Base-by-base conservation (phyloP, 164 flowering plant species). In the Macadamia integrifolia region DNA sequence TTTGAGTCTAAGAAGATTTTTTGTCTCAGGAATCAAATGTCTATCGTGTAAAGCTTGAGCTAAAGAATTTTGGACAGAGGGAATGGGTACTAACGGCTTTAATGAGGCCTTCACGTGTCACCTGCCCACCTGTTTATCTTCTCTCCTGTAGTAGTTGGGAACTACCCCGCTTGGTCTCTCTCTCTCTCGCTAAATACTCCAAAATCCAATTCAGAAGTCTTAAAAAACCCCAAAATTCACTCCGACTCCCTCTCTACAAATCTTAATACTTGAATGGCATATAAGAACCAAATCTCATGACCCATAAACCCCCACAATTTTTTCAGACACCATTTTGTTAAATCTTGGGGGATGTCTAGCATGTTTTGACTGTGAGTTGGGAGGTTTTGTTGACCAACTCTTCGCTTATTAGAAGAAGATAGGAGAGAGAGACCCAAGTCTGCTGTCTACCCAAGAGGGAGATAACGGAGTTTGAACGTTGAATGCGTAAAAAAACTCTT, bases 81-180 rank as follows among this genome's bases (percentile, higher is more conserved):
- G 50, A 57, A 62, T 18, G 70, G 69, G 65, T 66, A 40, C 63
- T 74, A 76, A 81, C 78, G 75, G 80, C 76, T 79, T 79, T 72
- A 79, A 78, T 78, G 72, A 50, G 66, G 63, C 64, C 53, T 60
- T 80, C 86, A 86, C 85, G 90, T 84, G 85, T 74, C 75, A 78
- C 66, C 82, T 76, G 84, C 88, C 78, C 82, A 71, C 72, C 60
- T 46, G 59, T 64, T 43, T 66, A 2, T 35, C 40, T 35, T 35
- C 40, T 35, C 40, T 55, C 62, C n/a, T n/a, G 75, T 56, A 49
- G 76, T 80, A 80, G 78, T 70, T 85, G 82, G 83, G 85, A 83
- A 72, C 89, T 79, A 83, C 82, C 80, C 75, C 23, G 23, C 23
- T 23, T 23, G 23, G 23, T 23, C 23, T 10, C 55, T 50, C 55